Conservation (phyloP, 2,329 filamentous ascomycete species). For the Diaporthe capsici region DNA sequence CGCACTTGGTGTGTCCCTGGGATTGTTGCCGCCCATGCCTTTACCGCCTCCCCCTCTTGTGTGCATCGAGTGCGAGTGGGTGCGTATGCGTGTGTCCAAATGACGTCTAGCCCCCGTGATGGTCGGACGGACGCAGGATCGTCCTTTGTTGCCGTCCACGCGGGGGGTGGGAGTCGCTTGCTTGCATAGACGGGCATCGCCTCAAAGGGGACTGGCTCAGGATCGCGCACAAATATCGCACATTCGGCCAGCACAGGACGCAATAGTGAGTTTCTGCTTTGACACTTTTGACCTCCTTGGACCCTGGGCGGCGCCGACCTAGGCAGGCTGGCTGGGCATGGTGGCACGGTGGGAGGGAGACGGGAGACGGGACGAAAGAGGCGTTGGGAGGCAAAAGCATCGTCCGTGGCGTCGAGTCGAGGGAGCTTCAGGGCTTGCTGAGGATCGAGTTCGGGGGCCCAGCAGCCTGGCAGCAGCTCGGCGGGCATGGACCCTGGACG, state of each 20-base stretch:
- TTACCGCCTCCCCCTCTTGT: background rate
- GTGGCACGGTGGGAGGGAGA: background rate
- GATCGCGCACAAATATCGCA: conserved; percentile 30
- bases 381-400: conserved; percentile 13
- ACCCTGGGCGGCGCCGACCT: background rate
- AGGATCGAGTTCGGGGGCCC: background rate
- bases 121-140: conserved; percentile 17
- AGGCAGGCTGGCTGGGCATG: background rate
- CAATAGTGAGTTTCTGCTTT: background rate
- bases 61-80: background rate
- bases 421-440: background rate
- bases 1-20: background rate
- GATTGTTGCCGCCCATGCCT: background rate
- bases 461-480: conserved; percentile 21
- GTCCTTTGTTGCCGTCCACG: conserved; percentile 8
- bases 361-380: background rate
- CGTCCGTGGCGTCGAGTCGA: background rate
- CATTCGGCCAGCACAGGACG: background rate
- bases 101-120: conserved; percentile 23
- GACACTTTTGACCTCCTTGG: background rate
- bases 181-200: background rate
- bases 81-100: background rate
- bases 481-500: conserved; percentile 22
- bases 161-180: background rate
- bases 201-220: conserved; percentile 24